These are phyloP conservation scores for Neoscytalidium dimidiatum DNA, from an alignment of 2,329 filamentous ascomycete genomes.

Conservation along the genomic window DNA sequence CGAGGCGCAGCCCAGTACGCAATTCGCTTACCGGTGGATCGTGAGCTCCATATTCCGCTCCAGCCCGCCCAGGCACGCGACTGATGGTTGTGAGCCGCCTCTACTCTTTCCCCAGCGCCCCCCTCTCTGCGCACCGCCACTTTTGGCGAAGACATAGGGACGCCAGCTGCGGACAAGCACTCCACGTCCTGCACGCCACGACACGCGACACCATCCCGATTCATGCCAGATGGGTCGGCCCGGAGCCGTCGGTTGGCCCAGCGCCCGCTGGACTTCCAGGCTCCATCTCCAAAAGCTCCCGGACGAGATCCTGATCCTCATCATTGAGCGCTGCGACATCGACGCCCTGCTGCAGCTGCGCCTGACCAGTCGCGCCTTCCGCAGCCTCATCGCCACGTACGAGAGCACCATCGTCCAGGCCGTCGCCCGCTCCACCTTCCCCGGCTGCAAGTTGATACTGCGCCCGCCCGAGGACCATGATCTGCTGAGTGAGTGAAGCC, in stretches of 20 bases:
- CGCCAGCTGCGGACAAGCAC: background rate
- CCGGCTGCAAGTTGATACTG: slow-evolving; percentile 21
- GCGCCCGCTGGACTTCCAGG: slow-evolving; percentile 9
- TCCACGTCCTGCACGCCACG: background rate
- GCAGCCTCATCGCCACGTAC: slow-evolving; percentile 30
- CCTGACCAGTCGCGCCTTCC: slow-evolving; percentile 25
- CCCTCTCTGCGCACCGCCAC: slow-evolving; percentile 1
- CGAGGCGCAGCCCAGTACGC: slow-evolving; percentile 13
- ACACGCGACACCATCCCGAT: background rate
- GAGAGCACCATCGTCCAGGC: slow-evolving; percentile 31
- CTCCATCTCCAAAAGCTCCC: slow-evolving; percentile 3
- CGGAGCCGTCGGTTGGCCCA: slow-evolving; percentile 13
- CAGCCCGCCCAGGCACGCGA: background rate
- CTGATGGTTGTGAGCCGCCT: background rate
- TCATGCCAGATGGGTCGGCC: slow-evolving; percentile 17
- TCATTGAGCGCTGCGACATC: slow-evolving; percentile 31
- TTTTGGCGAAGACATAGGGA: background rate
- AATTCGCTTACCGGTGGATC: slow-evolving; percentile 6
- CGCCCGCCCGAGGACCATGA: slow-evolving; percentile 9
- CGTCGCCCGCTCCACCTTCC: slow-evolving; percentile 32
- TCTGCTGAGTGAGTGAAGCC: slow-evolving; percentile 11
- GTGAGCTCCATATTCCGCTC: background rate
- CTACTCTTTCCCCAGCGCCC: background rate
- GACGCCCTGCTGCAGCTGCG: slow-evolving; percentile 31
- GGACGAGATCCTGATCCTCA: slow-evolving; percentile 30